These are phyloP conservation scores for Cryptosporidium sp. DNA, from an alignment of 169 alveolate species.

Conservation along the genomic window DNA sequence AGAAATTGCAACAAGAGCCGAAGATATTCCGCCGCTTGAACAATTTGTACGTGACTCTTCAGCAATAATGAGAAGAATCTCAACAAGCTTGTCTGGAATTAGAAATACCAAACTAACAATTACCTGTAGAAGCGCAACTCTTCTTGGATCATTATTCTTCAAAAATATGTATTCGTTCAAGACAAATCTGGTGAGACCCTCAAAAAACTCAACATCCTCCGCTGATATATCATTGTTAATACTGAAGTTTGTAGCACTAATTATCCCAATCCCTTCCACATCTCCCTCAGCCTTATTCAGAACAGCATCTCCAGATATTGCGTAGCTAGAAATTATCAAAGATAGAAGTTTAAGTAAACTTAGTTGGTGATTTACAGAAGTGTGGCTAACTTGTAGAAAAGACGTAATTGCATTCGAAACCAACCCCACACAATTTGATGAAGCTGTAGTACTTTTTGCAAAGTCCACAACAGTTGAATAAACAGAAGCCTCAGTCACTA, in stretches of 20 bases:
- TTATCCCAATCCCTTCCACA: conserved; percentile 21
- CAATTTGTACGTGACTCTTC: conserved; percentile 29
- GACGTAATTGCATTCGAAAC: conserved; percentile 70
- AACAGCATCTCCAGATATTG: conserved; percentile 37
- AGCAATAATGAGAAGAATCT: conserved; percentile 27
- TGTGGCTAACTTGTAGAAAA: conserved; percentile 71
- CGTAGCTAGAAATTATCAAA: conserved; percentile 61
- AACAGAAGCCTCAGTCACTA: conserved; percentile 69
- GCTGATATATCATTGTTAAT: conserved; percentile 20
- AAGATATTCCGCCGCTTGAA: conserved; percentile 46
- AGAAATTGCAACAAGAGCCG: conserved; percentile 52
- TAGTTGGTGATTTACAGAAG: conserved; percentile 66
- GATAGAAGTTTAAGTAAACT: conserved; percentile 55
- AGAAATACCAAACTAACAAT: conserved; percentile 42
- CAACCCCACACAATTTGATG: conserved; percentile 63
- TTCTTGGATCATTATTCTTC: conserved; percentile 61
- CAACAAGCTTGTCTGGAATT: conserved; percentile 53
- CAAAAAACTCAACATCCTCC: conserved; percentile 37
- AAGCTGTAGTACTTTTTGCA: conserved; percentile 62
- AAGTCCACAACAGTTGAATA: conserved; percentile 73
- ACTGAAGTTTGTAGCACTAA: conserved; percentile 45
- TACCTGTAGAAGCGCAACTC: conserved; percentile 71
- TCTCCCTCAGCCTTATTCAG: conserved; percentile 29
- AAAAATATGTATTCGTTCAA: conserved; percentile 59
- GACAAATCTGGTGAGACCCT: conserved; percentile 39